Evolutionary conservation across 495 filamentous ascomycete species (phyloP), one percentile per base, ranked within the genome.

Genomic region (Aspergillus olivimuriae): DNA sequence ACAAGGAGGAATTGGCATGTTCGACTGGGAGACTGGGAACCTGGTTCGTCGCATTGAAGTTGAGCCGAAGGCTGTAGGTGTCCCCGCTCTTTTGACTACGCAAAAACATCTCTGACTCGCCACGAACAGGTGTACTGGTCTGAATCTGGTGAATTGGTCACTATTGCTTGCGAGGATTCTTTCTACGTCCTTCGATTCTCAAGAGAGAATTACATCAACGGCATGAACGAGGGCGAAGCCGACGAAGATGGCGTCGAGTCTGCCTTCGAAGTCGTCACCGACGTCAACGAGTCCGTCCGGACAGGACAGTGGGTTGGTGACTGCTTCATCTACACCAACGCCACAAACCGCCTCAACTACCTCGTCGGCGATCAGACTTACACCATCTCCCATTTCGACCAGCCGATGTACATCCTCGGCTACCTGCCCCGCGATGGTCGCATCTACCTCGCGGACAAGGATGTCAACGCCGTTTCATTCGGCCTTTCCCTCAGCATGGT

Each of bases 291-390:
- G 69, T 84, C 77, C 48, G 87, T 97, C 34, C 83, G 86, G 36
- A 95, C 94, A n/a, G 92, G 89, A 34, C 82, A 92, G 68, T 99
- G 92, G 92, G 83, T 99, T 44, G 92, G 92, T 18, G 92, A 99
- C 64, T 95, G 90, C 69, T 92, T 99, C 73, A 90, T 97, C 59
- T 99, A 97, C 73, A 96, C 92, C 20, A 97, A 89, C 72, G 83
- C 80, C 53, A 95, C 90, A 19, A 96, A 97, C 76, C 86, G 92
- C 41, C 70, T 99, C 47, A 99, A 97, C 74, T 96, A 97, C 65
- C 80, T 99, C 16, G 92, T 99, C 24, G 94, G 92, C 39, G 92
- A 97, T 65, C 89, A 96, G 66, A 94, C 89, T 21, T 95, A 97
- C 75, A 95, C 92, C n/a, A 85, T 99, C 56, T 88, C 89, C 30